These are phyloP conservation scores for Hypomontagnella monticulosa DNA, from an alignment of 495 filamentous ascomycete species.

Conservation along the genomic window DNA sequence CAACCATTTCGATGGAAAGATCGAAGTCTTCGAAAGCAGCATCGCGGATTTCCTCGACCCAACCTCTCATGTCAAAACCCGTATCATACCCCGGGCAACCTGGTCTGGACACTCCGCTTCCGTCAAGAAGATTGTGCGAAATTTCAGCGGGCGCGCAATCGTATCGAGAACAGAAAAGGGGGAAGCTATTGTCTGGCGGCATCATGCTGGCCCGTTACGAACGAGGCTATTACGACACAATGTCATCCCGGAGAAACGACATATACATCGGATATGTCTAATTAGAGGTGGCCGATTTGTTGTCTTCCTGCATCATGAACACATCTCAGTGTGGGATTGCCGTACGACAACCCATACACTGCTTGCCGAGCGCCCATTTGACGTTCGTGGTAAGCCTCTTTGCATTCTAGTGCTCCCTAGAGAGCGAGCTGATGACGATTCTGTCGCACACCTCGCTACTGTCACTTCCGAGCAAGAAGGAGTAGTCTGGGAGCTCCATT, in stretches of 20 bases:
- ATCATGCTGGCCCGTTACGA: conserved; percentile 57
- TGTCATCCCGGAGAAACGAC: conserved; percentile 71
- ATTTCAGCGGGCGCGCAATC: conserved; percentile 79
- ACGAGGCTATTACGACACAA: conserved; percentile 73
- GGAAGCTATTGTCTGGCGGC: conserved; percentile 85
- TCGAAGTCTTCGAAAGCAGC: conserved; percentile 82
- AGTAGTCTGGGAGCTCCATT: conserved; percentile 81
- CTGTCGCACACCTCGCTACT: conserved; percentile 76
- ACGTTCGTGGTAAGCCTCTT: conserved; percentile 74
- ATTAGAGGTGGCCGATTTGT: conserved; percentile 79
- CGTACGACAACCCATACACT: conserved; percentile 63
- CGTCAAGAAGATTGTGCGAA: conserved; percentile 86
- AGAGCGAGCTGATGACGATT: conserved; percentile 60
- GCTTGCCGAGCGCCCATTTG: conserved; percentile 68
- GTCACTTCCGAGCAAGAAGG: conserved; percentile 85
- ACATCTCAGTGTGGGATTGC: conserved; percentile 84
- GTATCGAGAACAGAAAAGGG: conserved; percentile 82
- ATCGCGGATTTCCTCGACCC: conserved; percentile 86
- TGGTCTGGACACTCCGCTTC: conserved; percentile 88
- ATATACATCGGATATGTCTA: conserved; percentile 85
- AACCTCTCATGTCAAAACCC: conserved; percentile 65
- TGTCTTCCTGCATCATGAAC: conserved; percentile 80
- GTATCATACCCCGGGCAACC: conserved; percentile 66
- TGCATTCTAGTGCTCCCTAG: conserved; percentile 83
- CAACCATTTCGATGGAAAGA: conserved; percentile 86